A percentile compares a stretch with the other conserved stretches of the same genome.
Conservation (phyloP, 2,329 filamentous ascomycete species). For the Hymenoscyphus albidus region DNA sequence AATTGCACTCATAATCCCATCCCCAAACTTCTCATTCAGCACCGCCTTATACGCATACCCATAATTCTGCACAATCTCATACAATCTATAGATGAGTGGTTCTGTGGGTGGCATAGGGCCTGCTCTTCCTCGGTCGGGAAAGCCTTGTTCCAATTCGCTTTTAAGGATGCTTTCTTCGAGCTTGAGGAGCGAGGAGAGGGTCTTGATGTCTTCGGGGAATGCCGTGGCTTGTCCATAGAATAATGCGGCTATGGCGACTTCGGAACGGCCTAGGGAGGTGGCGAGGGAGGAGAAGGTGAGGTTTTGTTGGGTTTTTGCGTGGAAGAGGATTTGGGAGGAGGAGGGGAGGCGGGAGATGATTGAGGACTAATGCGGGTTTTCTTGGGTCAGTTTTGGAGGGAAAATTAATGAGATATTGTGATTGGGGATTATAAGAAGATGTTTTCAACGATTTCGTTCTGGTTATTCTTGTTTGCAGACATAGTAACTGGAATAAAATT, state of each 20-base stretch:
- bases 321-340: constrained; percentile 71
- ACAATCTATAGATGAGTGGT: constrained; percentile 84
- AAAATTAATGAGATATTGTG: background rate
- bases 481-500: background rate
- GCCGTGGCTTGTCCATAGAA: constrained; percentile 87
- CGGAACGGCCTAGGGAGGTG: constrained; percentile 68
- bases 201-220: constrained; percentile 62
- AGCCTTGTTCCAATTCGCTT: constrained; percentile 60
- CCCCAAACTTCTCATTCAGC: constrained; percentile 90
- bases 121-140: constrained; percentile 75
- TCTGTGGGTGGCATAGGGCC: constrained; percentile 82
- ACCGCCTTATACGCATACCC: constrained; percentile 95
- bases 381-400: background rate
- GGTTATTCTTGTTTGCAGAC: no score
- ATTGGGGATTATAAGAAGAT: background rate
- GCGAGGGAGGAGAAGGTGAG: constrained; percentile 79
- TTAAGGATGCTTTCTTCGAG: constrained; percentile 55
- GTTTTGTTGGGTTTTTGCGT: constrained; percentile 70
- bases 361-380: constrained; percentile 47
- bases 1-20: constrained; percentile 97
- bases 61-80: constrained; percentile 95
- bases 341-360: constrained; percentile 66
- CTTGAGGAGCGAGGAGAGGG: constrained; percentile 62
- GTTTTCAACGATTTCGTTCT: no score
- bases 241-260: constrained; percentile 83